Base-by-base conservation (phyloP, 2,329 filamentous ascomycete genomes). In the Paecilomyces fulvus region DNA sequence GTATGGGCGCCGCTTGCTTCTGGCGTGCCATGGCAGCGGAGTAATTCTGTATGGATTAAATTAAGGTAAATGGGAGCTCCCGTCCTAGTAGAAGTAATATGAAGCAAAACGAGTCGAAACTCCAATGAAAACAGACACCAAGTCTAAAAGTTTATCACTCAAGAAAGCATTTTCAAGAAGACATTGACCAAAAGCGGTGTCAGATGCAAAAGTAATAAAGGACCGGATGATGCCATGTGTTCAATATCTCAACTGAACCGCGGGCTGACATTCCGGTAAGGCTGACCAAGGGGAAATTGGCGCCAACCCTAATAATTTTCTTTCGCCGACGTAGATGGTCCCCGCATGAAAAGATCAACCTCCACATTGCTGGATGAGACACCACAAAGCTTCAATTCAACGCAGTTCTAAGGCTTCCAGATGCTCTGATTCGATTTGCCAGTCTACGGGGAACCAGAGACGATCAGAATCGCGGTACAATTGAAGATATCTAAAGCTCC, bases 1-100 rank as follows among this genome's bases (percentile, higher is more conserved):
- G 81, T 57, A 87, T 73, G 9, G 88, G 85, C 52, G 76, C 77
- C 43, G 81, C 76, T 73, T 89, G 86, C 73, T 91, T 90, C 55
- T 80, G 81, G 65, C 87, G 83, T 58, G 86, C 87, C 88, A 91
- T 90, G 61, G 61, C 37, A 1, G 37, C n/a, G 37, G 37, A 43
- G 9, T 10, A 5, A 20, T 17, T n/a, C 37, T 43, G 37, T 43
- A 43, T 43, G 37, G n/a, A 43, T 43, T 17, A 43, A 49, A 43
- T 43, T 17, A 43, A 49, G 56, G 58, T 23, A 55, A 4, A 50
- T 3, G 30, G 17, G 11, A 6, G n/a, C 3, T 12, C 4, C 21
- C 10, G 8, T 51, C 30, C 31, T n/a, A n/a, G n/a, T 23, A 2
- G 55, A 8, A 31, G 46, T 17, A 23, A 43, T 49, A 33, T 54